Conservation (phyloP, 2,329 filamentous ascomycete genomes). For the Trichophyton verrucosum region DNA sequence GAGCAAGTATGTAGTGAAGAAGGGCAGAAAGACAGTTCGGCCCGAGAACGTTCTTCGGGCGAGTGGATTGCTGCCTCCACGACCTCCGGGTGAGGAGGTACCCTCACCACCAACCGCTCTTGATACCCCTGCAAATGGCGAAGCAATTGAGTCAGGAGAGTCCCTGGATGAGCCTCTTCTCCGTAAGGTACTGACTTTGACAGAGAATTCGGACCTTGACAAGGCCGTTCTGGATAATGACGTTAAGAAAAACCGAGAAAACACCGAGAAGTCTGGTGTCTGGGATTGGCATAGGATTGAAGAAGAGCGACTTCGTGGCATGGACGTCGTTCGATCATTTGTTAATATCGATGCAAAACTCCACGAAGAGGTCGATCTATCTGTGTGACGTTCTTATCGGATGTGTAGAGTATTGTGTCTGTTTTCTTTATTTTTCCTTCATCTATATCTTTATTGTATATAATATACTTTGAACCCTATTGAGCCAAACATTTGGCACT, state of each 20-base stretch:
- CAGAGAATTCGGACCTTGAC: constrained; percentile 20
- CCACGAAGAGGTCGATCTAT: constrained; percentile 30
- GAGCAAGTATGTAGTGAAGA: constrained; percentile 73
- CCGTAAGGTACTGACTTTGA: constrained; percentile 26
- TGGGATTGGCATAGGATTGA: constrained; percentile 53
- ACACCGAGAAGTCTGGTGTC: constrained; percentile 27
- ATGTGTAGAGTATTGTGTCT: neutral
- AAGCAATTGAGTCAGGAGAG: constrained; percentile 23
- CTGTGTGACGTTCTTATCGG: constrained; percentile 12
- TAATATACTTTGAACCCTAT: constrained; percentile 10
- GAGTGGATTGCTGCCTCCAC: constrained; percentile 60
- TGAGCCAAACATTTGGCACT: neutral
- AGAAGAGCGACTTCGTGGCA: constrained; percentile 42
- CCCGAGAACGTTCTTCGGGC: constrained; percentile 63
- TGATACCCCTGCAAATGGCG: constrained; percentile 15
- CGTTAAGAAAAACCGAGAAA: constrained; percentile 18
- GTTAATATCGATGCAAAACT: constrained; percentile 40
- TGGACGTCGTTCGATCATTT: constrained; percentile 45
- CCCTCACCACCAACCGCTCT: constrained; percentile 23
- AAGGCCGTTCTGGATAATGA: constrained; percentile 19
- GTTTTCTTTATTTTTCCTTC: neutral
- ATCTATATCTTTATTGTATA: constrained; percentile 1
- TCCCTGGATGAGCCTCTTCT: constrained; percentile 26
- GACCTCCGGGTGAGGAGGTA: constrained; percentile 46
- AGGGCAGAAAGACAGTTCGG: constrained; percentile 69